phyloP scores from a whole-genome alignment of 257 asterid species.

The Petrea volubilis region DNA sequence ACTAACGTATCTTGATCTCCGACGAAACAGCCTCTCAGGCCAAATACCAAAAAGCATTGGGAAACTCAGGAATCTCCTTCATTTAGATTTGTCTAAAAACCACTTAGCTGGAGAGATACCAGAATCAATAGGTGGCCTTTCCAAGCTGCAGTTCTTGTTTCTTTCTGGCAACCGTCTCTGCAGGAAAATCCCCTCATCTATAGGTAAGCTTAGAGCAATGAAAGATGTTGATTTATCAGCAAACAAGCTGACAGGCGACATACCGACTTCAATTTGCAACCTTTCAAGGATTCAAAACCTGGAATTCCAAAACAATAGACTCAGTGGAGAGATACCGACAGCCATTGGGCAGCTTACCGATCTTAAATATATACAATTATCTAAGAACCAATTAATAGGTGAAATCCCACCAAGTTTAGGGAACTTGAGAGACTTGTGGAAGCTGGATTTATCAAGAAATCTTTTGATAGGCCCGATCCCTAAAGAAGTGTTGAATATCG shows the following conservation, averaged over 20 bases:
- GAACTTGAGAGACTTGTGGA: slow-evolving; percentile 36
- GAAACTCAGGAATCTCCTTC: slow-evolving; percentile 32
- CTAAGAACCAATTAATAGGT: slow-evolving; percentile 56
- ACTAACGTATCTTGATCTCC: slow-evolving; percentile 42
- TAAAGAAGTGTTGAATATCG: slow-evolving; percentile 44
- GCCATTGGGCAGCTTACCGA: slow-evolving; percentile 47
- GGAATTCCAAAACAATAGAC: slow-evolving; percentile 49
- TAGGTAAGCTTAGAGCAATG: slow-evolving; percentile 45
- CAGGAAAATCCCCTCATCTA: slow-evolving; percentile 59
- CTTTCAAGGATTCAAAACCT: slow-evolving; percentile 40
- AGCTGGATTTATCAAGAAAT: slow-evolving; percentile 58
- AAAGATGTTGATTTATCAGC: slow-evolving; percentile 36
- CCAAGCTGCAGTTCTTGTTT: slow-evolving; percentile 27
- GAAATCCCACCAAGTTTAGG: slow-evolving; percentile 56
- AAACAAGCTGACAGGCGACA: slow-evolving; percentile 51
- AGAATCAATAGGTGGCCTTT: slow-evolving; percentile 39
- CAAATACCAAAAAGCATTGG: slow-evolving; percentile 48
- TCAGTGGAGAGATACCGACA: slow-evolving; percentile 58
- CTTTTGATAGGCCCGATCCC: slow-evolving; percentile 57
- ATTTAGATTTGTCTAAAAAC: slow-evolving; percentile 48
- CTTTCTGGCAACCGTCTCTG: slow-evolving; percentile 43
- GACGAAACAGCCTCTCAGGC: slow-evolving; percentile 44
- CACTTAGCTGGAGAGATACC: slow-evolving; percentile 55
- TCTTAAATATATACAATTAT: slow-evolving; percentile 43
- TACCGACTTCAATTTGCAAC: slow-evolving; percentile 55